Evolutionary conservation across 768 basidiomycete species (phyloP).

Genomic region (Mycena chlorophos): DNA sequence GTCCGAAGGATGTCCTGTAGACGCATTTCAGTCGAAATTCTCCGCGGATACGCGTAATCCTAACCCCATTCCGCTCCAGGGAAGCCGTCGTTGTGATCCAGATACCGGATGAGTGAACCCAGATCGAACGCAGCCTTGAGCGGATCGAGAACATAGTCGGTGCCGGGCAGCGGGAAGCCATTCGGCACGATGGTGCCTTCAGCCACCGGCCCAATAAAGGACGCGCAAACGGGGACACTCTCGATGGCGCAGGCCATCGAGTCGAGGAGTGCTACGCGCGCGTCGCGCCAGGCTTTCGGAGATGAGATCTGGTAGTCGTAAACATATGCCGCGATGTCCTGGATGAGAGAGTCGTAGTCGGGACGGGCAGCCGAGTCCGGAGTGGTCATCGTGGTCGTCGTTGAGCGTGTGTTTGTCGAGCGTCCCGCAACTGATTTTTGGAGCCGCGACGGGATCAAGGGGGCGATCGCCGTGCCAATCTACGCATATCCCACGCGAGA

Average conservation of each 20-base stretch:
- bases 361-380: neutral
- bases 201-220: neutral
- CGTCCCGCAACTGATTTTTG: neutral
- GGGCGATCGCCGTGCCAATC: too few relatives aligned
- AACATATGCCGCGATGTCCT: neutral
- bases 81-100: neutral
- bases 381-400: neutral
- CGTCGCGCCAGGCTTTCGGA: neutral
- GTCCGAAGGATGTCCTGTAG: neutral
- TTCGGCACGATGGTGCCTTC: neutral
- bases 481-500: too few relatives aligned
- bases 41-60: neutral
- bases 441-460: too few relatives aligned
- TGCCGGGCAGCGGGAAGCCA: neutral
- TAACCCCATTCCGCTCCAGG: neutral
- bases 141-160: neutral
- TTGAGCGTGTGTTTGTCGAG: neutral
- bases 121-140: neutral
- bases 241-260: neutral
- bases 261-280: neutral
- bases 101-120: neutral
- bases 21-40: neutral
- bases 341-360: neutral
- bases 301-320: conserved; percentile 1
- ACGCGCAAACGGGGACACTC: neutral